Conservation (phyloP, 257 asterid species). For the Nicotiana obtusifolia region DNA sequence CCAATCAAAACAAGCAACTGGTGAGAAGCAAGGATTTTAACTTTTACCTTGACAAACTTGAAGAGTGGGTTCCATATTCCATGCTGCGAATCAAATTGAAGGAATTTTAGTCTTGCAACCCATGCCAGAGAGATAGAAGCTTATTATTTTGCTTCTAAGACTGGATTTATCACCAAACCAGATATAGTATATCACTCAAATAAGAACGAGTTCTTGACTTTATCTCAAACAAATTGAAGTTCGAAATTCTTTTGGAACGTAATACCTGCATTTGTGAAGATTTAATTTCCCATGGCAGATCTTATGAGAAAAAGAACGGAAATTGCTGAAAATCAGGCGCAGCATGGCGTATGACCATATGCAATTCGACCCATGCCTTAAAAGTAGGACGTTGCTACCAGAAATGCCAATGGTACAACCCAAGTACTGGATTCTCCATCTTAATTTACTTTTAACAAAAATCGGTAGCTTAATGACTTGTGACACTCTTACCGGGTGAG, state of each 20-base stretch:
- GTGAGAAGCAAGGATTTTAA: neutral
- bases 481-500: neutral
- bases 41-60: too few species aligned
- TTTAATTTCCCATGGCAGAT: neutral
- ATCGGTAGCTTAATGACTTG: neutral
- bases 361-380: neutral
- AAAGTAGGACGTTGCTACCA: neutral
- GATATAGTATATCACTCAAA: neutral
- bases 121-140: slow-evolving; percentile 3
- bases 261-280: neutral
- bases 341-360: neutral
- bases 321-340: slow-evolving; percentile 1
- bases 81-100: neutral
- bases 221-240: neutral
- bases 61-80: too few species aligned
- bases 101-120: slow-evolving; percentile 11
- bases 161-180: neutral
- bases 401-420: neutral
- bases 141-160: neutral
- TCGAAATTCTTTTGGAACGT: neutral
- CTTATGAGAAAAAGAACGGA: neutral
- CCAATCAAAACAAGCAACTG: slow-evolving; percentile 8
- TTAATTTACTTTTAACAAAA: neutral
- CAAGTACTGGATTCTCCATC: too few species aligned
- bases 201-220: neutral